These are phyloP conservation scores for Magnolia kwangsiensis DNA, from an alignment of 164 flowering plant genomes.

Conservation along the genomic window DNA sequence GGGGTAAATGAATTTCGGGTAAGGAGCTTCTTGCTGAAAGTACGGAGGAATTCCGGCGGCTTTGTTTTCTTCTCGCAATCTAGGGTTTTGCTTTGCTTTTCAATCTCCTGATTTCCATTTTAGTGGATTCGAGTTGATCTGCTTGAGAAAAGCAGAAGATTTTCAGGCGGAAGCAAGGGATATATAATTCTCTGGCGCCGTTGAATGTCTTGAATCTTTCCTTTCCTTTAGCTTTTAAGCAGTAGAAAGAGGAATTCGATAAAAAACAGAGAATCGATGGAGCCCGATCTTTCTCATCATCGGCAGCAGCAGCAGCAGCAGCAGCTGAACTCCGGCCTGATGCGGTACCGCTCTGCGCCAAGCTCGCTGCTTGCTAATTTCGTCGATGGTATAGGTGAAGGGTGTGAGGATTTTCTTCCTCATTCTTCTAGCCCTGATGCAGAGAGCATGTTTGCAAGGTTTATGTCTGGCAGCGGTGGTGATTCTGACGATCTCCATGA, in stretches of 20 bases:
- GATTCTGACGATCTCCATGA: slow-evolving; percentile 13
- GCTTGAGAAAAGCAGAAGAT: neutral
- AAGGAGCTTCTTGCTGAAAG: neutral
- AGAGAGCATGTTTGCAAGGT: slow-evolving; percentile 28
- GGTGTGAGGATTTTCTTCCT: slow-evolving; percentile 21
- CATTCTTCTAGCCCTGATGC: slow-evolving; percentile 31
- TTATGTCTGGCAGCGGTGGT: slow-evolving; percentile 15
- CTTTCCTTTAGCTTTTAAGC: slow-evolving; percentile 15
- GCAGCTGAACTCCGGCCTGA: slow-evolving; percentile 22
- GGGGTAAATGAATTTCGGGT: neutral
- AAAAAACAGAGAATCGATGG: slow-evolving; percentile 19
- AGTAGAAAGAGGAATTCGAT: slow-evolving; percentile 14
- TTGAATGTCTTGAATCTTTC: slow-evolving; percentile 1
- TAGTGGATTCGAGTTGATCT: slow-evolving; percentile 10
- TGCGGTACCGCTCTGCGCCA: slow-evolving; percentile 48
- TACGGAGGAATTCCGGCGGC: neutral
- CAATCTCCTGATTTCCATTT: neutral
- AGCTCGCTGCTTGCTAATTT: slow-evolving; percentile 35
- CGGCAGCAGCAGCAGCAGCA: slow-evolving; percentile 5
- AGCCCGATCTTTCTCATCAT: slow-evolving; percentile 15
- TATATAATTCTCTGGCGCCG: slow-evolving; percentile 1
- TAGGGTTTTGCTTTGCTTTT: neutral
- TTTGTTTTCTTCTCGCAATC: neutral
- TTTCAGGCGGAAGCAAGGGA: neutral
- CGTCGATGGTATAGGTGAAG: slow-evolving; percentile 13